phyloP scores from a whole-genome alignment of 306 rosid species.

The Citrullus amarus region DNA sequence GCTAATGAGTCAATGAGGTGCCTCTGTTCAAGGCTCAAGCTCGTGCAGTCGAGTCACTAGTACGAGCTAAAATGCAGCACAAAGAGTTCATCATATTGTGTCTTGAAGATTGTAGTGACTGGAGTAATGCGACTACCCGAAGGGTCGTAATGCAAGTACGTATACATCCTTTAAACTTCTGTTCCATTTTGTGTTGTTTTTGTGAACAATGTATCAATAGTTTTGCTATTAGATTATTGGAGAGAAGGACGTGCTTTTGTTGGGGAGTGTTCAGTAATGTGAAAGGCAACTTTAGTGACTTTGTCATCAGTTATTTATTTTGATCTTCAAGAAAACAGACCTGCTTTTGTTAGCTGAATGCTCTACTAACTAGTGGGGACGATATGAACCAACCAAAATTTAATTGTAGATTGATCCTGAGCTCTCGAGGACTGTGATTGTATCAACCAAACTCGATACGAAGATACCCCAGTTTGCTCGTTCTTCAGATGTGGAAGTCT shows the following conservation, averaged over 20 bases:
- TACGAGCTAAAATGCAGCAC: constrained; percentile 89
- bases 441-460: constrained; percentile 89
- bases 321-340: not conserved
- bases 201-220: not conserved
- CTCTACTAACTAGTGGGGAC: not conserved
- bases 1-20: constrained; percentile 2
- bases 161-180: not conserved
- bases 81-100: constrained; percentile 82
- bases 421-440: constrained; percentile 77
- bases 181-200: not conserved
- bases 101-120: constrained; percentile 90
- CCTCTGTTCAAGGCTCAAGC: constrained; percentile 43
- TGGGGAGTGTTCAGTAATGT: not conserved
- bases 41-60: constrained; percentile 79
- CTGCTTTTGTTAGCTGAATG: not conserved
- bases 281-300: not conserved
- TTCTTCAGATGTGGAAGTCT: constrained; percentile 86
- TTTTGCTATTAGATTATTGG: not conserved
- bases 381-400: not conserved
- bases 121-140: constrained; percentile 88
- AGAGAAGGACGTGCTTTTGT: not conserved
- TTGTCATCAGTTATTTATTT: not conserved
- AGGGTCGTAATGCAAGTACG: constrained; percentile 88
- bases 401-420: constrained; percentile 78
- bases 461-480: constrained; percentile 96